phyloP scores from a whole-genome alignment of 1,139 yeast species.

The Suhomyces wounanorum region DNA sequence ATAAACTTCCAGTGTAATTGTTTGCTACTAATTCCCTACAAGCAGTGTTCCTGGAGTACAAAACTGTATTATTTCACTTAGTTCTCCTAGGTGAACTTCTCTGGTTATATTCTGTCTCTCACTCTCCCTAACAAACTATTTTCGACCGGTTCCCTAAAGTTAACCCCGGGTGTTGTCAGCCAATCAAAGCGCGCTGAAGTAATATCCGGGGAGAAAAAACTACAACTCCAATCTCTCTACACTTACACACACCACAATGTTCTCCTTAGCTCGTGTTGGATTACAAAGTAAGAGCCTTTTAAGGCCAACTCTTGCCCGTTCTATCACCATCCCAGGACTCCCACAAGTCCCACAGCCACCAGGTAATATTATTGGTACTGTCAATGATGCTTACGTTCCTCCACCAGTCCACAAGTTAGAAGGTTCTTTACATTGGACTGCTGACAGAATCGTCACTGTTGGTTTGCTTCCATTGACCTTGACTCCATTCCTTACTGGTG shows the following conservation, averaged over 20 bases:
- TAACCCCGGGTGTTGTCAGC: slow-evolving; percentile 4
- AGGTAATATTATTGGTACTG: slow-evolving; percentile 72
- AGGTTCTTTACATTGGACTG: slow-evolving; percentile 76
- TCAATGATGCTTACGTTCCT: slow-evolving; percentile 68
- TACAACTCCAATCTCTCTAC: background rate
- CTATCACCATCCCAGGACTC: slow-evolving; percentile 17
- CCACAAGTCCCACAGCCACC: slow-evolving; percentile 71
- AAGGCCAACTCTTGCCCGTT: slow-evolving; percentile 22
- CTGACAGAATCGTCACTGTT: slow-evolving; percentile 60
- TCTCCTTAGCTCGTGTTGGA: slow-evolving; percentile 31
- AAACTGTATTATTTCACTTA: no score
- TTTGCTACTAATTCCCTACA: no score
- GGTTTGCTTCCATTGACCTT: slow-evolving; percentile 65
- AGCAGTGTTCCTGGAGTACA: no score
- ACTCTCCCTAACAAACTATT: background rate
- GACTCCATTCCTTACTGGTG: slow-evolving; percentile 62
- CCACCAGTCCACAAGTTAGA: slow-evolving; percentile 58
- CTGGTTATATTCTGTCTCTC: no score
- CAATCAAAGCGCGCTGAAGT: slow-evolving; percentile 14
- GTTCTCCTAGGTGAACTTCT: no score
- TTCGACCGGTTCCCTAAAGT: background rate
- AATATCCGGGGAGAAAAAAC: slow-evolving; percentile 16
- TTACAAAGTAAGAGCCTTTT: slow-evolving; percentile 22
- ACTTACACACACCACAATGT: slow-evolving; percentile 21
- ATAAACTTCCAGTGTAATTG: no score